Conservation (phyloP, 2,329 filamentous ascomycete genomes). For the Thermoascus crustaceus region DNA sequence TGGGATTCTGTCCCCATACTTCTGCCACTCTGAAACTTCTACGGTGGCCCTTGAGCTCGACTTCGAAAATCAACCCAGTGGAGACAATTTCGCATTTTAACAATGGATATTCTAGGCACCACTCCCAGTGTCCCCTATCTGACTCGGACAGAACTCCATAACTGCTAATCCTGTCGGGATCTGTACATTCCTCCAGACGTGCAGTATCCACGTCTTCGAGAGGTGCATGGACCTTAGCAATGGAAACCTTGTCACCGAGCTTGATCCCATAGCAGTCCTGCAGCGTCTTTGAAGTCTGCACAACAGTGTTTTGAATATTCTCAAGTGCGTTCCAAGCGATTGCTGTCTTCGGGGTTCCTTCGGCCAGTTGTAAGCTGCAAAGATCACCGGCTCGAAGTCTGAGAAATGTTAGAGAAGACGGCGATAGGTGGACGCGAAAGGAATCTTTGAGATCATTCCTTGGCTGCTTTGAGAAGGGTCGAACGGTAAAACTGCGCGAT, state of each 20-base stretch:
- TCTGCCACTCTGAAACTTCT: slow-evolving; percentile 54
- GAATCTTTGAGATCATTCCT: slow-evolving; percentile 46
- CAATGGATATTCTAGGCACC: slow-evolving; percentile 38
- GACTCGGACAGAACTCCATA: slow-evolving; percentile 25
- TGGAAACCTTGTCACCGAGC: slow-evolving; percentile 59
- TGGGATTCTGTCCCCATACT: slow-evolving; percentile 43
- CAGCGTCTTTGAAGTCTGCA: slow-evolving; percentile 65
- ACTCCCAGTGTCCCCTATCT: slow-evolving; percentile 41
- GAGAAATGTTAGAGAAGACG: slow-evolving; percentile 47
- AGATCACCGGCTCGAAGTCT: slow-evolving; percentile 52
- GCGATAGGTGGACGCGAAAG: slow-evolving; percentile 52
- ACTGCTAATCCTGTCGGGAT: slow-evolving; percentile 29
- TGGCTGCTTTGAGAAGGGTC: slow-evolving; percentile 44
- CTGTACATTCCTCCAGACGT: slow-evolving; percentile 52
- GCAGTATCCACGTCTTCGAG: slow-evolving; percentile 52
- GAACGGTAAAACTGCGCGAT: slow-evolving; percentile 42
- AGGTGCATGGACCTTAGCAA: slow-evolving; percentile 45
- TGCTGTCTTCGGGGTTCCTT: slow-evolving; percentile 44
- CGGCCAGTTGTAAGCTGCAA: slow-evolving; percentile 35
- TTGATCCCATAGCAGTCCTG: slow-evolving; percentile 65
- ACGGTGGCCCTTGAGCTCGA: slow-evolving; percentile 48
- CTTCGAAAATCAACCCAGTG: slow-evolving; percentile 61
- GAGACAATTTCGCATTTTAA: slow-evolving; percentile 58
- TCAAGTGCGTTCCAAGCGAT: slow-evolving; percentile 55
- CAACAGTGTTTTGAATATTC: slow-evolving; percentile 58